Evolutionary conservation across 768 basidiomycete species (phyloP).

Genomic region (Mycena rebaudengoi): DNA sequence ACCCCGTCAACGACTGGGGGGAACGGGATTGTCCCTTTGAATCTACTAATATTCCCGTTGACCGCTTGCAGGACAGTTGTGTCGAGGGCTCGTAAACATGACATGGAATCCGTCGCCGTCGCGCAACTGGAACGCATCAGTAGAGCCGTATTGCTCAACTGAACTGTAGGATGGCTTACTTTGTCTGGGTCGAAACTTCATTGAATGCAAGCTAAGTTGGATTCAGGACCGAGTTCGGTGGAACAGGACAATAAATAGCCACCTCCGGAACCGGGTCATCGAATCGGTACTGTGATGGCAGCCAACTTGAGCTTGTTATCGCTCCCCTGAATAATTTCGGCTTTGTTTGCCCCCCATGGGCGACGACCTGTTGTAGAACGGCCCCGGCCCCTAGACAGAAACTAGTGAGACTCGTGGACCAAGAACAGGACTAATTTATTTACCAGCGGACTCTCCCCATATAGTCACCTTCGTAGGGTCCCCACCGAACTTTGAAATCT

Average conservation of each 20-base stretch:
- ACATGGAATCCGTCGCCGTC: conserved; percentile 11
- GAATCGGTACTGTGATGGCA: conserved; percentile 42
- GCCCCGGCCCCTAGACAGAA: conserved; percentile 39
- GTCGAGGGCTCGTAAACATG: conserved; percentile 31
- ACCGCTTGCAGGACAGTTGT: conserved; percentile 27
- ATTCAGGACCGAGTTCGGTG: neutral
- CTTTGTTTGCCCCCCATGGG: conserved; percentile 38
- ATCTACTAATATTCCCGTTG: conserved; percentile 39
- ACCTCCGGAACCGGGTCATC: conserved; percentile 29
- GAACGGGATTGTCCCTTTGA: conserved; percentile 39
- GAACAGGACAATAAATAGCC: neutral
- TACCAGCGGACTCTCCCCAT: conserved; percentile 39
- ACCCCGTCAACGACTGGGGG: conserved; percentile 47
- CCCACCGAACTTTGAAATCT: conserved; percentile 35
- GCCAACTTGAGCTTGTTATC: conserved; percentile 40
- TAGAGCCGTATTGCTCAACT: neutral
- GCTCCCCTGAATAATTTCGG: conserved; percentile 42
- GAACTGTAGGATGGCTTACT: conserved; percentile 14
- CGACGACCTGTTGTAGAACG: conserved; percentile 45
- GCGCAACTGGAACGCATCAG: conserved; percentile 28
- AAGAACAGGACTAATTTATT: neutral
- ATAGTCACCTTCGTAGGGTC: conserved; percentile 36
- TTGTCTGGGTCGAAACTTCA: conserved; percentile 26
- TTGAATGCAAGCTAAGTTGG: conserved; percentile 24
- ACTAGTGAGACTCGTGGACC: neutral